Percentiles rank a stretch among this genome's conserved stretches.
phyloP scores from a whole-genome alignment of 2,329 filamentous ascomycete species.

The Fusarium sp. region DNA sequence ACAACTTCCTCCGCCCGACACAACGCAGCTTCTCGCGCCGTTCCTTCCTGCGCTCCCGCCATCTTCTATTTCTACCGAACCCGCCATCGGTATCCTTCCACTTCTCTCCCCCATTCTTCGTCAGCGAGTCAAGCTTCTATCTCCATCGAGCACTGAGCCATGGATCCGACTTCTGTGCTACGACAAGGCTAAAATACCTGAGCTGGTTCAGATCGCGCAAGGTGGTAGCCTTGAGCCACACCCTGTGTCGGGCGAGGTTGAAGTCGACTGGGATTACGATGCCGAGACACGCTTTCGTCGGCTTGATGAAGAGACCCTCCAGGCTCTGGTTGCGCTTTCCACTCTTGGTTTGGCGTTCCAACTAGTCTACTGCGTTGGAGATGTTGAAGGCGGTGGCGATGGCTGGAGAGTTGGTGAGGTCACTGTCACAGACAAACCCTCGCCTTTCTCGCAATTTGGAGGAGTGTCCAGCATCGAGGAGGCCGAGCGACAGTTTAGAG shows the following conservation, averaged over 20 bases:
- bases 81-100: constrained; percentile 68
- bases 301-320: constrained; percentile 81
- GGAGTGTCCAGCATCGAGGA: constrained; percentile 66
- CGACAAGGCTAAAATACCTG: constrained; percentile 67
- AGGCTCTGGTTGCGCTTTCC: constrained; percentile 72
- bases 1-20: constrained; percentile 60
- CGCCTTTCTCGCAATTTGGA: constrained; percentile 67
- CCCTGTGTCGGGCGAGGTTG: constrained; percentile 83
- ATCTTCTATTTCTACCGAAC: constrained; percentile 69
- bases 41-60: constrained; percentile 72
- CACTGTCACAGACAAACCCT: constrained; percentile 67
- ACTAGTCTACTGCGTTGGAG: constrained; percentile 77
- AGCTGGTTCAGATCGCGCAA: constrained; percentile 71
- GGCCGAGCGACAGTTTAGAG: constrained; percentile 70
- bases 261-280: constrained; percentile 77
- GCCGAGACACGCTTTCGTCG: constrained; percentile 73
- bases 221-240: constrained; percentile 80
- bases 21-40: constrained; percentile 64
- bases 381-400: constrained; percentile 70
- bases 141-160: constrained; percentile 69
- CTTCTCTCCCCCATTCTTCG: constrained; percentile 75
- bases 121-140: constrained; percentile 75
- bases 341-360: constrained; percentile 74
- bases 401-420: constrained; percentile 82
- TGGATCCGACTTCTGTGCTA: constrained; percentile 83